phyloP scores from a whole-genome alignment of 2,329 filamentous ascomycete genomes.

The Truncatella angustata region DNA sequence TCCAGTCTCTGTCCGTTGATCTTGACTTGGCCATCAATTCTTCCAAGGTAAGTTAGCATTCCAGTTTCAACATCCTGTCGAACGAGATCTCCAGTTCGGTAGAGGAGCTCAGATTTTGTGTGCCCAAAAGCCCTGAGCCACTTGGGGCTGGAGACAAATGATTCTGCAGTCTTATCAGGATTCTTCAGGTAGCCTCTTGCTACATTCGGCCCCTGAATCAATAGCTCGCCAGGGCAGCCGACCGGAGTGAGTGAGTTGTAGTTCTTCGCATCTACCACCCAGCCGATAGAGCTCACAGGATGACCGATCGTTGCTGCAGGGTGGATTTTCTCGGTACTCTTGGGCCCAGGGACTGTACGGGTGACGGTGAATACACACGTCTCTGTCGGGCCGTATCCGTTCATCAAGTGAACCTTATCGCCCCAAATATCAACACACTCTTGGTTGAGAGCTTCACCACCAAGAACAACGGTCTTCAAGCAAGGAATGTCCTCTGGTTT shows the following conservation, averaged over 20 bases:
- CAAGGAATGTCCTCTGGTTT: background rate
- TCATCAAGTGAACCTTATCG: background rate
- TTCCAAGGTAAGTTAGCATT: constrained; percentile 28
- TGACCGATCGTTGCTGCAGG: constrained; percentile 6
- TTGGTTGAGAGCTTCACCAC: constrained; percentile 5
- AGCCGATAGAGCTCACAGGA: constrained; percentile 1
- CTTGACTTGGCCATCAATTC: constrained; percentile 40
- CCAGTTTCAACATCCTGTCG: constrained; percentile 29
- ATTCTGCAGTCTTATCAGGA: constrained; percentile 14
- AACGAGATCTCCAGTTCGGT: constrained; percentile 37
- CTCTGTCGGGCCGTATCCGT: constrained; percentile 4
- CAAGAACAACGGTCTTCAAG: constrained; percentile 1
- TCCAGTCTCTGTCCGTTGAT: constrained; percentile 41
- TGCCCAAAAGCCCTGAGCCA: constrained; percentile 1
- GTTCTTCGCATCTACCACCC: constrained; percentile 13
- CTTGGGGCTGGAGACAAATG: constrained; percentile 21
- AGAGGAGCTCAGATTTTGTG: constrained; percentile 23
- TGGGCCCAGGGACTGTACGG: background rate
- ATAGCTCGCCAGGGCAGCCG: constrained; percentile 16
- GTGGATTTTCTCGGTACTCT: background rate
- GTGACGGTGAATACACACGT: background rate
- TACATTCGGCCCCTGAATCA: constrained; percentile 14
- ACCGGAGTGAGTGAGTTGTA: constrained; percentile 12
- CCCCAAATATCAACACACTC: background rate
- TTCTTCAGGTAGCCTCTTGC: constrained; percentile 30